phyloP scores from a whole-genome alignment of 1,284 basidiomycete species.

The Boletus mariae region DNA sequence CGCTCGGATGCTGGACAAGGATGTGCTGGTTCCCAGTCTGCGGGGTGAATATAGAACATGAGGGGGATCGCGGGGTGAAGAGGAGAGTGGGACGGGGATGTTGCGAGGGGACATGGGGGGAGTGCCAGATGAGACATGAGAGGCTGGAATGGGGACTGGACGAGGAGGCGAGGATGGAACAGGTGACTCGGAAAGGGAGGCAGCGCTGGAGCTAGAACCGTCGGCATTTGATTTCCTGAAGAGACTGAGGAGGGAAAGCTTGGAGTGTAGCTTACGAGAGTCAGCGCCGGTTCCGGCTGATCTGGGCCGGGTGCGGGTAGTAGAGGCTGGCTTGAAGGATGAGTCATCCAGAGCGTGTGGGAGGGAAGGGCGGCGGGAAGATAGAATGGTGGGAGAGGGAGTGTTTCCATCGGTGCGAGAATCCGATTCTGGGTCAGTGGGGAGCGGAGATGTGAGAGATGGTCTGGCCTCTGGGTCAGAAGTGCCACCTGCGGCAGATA shows the following conservation, averaged over 20 bases:
- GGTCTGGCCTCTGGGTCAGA: conserved; percentile 26
- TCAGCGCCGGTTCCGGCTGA: conserved; percentile 49
- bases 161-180: conserved; percentile 22
- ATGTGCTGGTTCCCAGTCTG: conserved; percentile 26
- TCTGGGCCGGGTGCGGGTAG: conserved; percentile 37
- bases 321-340: conserved; percentile 15
- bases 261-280: conserved; percentile 37
- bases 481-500: conserved; percentile 25
- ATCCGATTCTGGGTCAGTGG: conserved; percentile 19
- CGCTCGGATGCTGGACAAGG: conserved; percentile 25
- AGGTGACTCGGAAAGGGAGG: conserved; percentile 28
- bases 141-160: conserved; percentile 19
- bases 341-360: conserved; percentile 36
- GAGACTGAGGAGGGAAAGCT: conserved; percentile 42
- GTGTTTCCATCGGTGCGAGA: conserved; percentile 4
- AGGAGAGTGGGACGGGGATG: conserved; percentile 23
- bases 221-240: conserved; percentile 43
- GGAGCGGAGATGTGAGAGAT: conserved; percentile 4
- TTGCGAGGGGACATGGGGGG: conserved; percentile 30
- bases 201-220: conserved; percentile 33
- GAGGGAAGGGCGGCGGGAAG: conserved; percentile 36
- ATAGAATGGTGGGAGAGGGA: conserved; percentile 5
- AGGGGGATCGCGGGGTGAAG: conserved; percentile 27
- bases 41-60: conserved; percentile 20
- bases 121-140: conserved; percentile 9